A percentile compares a stretch with the other conserved stretches of the same genome.
phyloP scores from a whole-genome alignment of 2,329 filamentous ascomycete species.

The Allantophomopsis lycopodina region DNA sequence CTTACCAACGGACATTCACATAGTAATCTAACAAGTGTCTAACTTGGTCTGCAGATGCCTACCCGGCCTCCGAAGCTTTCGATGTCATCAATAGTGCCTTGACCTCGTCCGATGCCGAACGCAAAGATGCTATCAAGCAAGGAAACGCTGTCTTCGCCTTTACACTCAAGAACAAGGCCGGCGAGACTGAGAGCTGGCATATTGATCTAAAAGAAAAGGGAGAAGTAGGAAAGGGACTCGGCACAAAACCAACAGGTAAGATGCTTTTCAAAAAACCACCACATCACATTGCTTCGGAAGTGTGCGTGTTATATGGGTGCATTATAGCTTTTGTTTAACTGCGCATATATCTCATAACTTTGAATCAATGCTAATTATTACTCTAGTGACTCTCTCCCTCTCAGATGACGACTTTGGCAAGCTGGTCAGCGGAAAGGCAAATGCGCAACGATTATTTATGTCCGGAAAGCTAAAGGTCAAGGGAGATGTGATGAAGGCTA shows the following conservation, averaged over 20 bases:
- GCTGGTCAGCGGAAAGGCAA: constrained; percentile 75
- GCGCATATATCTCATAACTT: no score
- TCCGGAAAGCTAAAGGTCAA: constrained; percentile 96
- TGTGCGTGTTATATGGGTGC: no score
- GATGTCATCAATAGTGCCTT: constrained; percentile 72
- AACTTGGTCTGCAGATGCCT: constrained; percentile 42
- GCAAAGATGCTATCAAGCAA: constrained; percentile 80
- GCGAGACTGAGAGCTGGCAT: constrained; percentile 77
- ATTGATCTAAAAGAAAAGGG: constrained; percentile 91
- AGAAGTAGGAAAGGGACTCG: constrained; percentile 62
- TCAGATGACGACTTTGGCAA: constrained; percentile 78
- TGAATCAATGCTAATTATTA: not conserved
- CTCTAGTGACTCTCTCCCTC: constrained; percentile 66
- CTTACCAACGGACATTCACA: not conserved
- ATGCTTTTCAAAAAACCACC: constrained; percentile 4
- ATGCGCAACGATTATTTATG: constrained; percentile 90
- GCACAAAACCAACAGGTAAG: constrained; percentile 73
- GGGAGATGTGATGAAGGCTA: constrained; percentile 97
- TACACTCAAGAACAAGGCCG: constrained; percentile 75
- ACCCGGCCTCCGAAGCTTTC: constrained; percentile 84
- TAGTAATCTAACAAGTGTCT: constrained; percentile 1
- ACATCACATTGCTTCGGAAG: no score
- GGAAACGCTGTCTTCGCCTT: constrained; percentile 83
- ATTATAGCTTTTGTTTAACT: no score
- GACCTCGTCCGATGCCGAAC: constrained; percentile 52